Percentiles rank a stretch among this genome's conserved stretches.
phyloP scores from a whole-genome alignment of 2,329 filamentous ascomycete species.

The Cryphonectria nitschkei region DNA sequence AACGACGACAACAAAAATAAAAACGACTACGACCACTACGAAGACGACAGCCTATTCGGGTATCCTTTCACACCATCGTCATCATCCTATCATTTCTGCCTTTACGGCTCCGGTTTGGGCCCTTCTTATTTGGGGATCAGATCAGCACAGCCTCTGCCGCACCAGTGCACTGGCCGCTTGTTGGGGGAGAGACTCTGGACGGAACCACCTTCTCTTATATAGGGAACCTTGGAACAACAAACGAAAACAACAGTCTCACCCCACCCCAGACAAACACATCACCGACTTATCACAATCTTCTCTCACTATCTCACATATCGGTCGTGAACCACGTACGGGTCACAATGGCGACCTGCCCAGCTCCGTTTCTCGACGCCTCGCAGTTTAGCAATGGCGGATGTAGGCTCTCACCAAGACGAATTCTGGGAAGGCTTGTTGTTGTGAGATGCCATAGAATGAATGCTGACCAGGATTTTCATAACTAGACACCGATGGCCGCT shows the following conservation, averaged over 20 bases:
- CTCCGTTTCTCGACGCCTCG: conserved; percentile 28
- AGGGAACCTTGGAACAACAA: neutral
- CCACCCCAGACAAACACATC: neutral
- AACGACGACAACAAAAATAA: neutral
- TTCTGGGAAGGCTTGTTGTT: conserved; percentile 7
- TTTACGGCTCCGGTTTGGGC: neutral
- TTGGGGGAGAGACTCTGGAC: neutral
- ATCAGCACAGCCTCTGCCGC: conserved; percentile 7
- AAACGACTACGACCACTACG: neutral
- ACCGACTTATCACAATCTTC: neutral
- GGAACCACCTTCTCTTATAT: neutral
- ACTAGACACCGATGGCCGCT: conserved; percentile 59
- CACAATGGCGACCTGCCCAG: conserved; percentile 26
- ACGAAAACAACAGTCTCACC: neutral
- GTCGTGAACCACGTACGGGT: no score
- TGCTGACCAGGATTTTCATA: conserved; percentile 36
- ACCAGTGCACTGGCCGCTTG: neutral
- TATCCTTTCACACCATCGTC: neutral
- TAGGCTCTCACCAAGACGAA: conserved; percentile 18
- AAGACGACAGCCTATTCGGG: neutral
- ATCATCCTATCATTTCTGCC: neutral
- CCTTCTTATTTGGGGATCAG: neutral
- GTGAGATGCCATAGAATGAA: neutral
- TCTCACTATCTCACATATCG: neutral
- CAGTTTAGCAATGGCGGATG: conserved; percentile 27